Evolutionary conservation across 140 eudicot species (phyloP).

Genomic region (Cichorium intybus): DNA sequence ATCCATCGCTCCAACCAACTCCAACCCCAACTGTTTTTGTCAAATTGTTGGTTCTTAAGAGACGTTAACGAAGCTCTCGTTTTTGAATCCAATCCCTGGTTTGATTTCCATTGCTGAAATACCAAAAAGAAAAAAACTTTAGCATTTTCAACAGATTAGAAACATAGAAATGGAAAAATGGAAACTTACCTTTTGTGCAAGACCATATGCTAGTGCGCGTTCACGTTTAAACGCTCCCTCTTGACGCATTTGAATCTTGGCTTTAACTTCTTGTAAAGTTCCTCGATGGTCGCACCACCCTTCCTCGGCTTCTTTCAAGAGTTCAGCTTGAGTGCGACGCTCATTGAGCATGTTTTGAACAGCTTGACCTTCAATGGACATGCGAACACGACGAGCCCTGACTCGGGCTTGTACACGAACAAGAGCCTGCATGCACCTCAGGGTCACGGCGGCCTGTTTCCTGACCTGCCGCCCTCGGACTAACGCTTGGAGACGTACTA

Average conservation of each 20-base stretch:
- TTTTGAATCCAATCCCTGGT: constrained; percentile 33
- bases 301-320: constrained; percentile 86
- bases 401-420: constrained; percentile 95
- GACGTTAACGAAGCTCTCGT: constrained; percentile 34
- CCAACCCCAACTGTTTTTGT: constrained; percentile 73
- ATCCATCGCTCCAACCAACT: constrained; percentile 99
- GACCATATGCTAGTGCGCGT: constrained; percentile 85
- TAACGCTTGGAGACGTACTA: constrained; percentile 87
- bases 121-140: not conserved
- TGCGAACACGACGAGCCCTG: constrained; percentile 91
- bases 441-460: constrained; percentile 95
- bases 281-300: constrained; percentile 97
- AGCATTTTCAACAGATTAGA: not conserved
- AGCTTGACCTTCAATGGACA: constrained; percentile 99
- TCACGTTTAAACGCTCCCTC: constrained; percentile 95
- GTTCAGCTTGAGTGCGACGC: constrained; percentile 58
- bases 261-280: constrained; percentile 68
- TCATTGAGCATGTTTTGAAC: constrained; percentile 80
- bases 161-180: not conserved
- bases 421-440: constrained; percentile 95
- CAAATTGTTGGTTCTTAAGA: constrained; percentile 41
- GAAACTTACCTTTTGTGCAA: constrained; percentile 81
- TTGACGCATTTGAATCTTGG: constrained; percentile 91
- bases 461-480: constrained; percentile 89
- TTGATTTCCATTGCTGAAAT: constrained; percentile 59